These are phyloP conservation scores for Amphichorda felina DNA, from an alignment of 2,329 filamentous ascomycete genomes.

Conservation along the genomic window DNA sequence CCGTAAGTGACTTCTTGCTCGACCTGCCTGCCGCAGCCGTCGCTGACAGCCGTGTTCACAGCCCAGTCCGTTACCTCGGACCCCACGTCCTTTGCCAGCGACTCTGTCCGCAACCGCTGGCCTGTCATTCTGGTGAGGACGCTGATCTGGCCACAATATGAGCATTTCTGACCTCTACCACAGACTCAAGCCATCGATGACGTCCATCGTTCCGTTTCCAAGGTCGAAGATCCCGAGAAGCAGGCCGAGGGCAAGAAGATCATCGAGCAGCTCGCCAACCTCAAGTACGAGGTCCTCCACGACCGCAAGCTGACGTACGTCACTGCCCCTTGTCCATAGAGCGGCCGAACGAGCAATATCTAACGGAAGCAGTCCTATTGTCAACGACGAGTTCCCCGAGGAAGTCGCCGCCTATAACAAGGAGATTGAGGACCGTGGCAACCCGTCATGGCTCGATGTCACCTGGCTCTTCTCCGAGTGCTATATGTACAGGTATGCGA, in stretches of 20 bases:
- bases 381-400: conserved; percentile 66
- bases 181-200: conserved; percentile 88
- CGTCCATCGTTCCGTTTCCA: conserved; percentile 62
- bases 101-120: conserved; percentile 81
- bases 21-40: neutral
- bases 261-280: conserved; percentile 60
- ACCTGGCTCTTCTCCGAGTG: conserved; percentile 91
- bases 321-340: neutral
- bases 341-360: neutral
- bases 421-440: conserved; percentile 64
- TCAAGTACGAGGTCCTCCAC: conserved; percentile 95
- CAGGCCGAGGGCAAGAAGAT: conserved; percentile 76
- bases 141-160: neutral
- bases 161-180: neutral
- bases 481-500: conserved; percentile 68
- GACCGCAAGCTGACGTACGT: conserved; percentile 65
- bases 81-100: conserved; percentile 73
- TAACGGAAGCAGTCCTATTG: conserved; percentile 44
- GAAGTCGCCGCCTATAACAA: conserved; percentile 78
- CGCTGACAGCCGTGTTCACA: neutral
- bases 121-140: conserved; percentile 72
- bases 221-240: conserved; percentile 50
- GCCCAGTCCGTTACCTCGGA: conserved; percentile 65
- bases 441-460: conserved; percentile 69
- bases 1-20: conserved; percentile 36